These are phyloP conservation scores for Lipomyces sp. DNA, from an alignment of 805 yeast species.

Conservation along the genomic window DNA sequence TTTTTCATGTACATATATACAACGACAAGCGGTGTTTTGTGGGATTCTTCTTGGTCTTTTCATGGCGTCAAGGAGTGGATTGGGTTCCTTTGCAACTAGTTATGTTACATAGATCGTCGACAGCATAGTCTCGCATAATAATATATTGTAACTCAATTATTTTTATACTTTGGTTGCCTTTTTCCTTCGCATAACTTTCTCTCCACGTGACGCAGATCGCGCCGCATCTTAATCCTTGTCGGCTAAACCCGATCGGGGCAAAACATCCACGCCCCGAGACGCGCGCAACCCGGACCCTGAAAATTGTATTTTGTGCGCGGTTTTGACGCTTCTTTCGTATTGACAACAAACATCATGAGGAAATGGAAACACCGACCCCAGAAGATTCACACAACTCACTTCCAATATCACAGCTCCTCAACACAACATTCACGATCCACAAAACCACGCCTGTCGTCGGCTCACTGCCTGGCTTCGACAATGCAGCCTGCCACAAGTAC, in stretches of 20 bases:
- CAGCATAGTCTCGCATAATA: too few relatives aligned
- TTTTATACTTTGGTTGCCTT: too few relatives aligned
- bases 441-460: conserved; percentile 17
- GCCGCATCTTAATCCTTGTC: too few relatives aligned
- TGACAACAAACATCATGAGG: not conserved
- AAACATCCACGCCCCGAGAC: too few relatives aligned
- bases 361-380: not conserved
- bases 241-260: too few relatives aligned
- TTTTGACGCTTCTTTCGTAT: too few relatives aligned
- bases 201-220: too few relatives aligned
- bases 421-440: conserved; percentile 14
- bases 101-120: not conserved
- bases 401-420: conserved; percentile 7
- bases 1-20: not conserved
- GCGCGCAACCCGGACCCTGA: too few relatives aligned
- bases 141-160: too few relatives aligned
- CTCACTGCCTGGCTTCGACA: not conserved
- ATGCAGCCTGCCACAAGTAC: conserved; percentile 11
- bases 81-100: not conserved
- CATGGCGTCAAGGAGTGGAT: not conserved
- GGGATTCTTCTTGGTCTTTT: not conserved
- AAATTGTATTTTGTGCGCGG: too few relatives aligned
- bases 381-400: not conserved
- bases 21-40: too few relatives aligned
- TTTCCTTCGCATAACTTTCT: too few relatives aligned